Evolutionary conservation across 441 rosid genomes (phyloP).

Genomic region (Pelargonium fulgidum): DNA sequence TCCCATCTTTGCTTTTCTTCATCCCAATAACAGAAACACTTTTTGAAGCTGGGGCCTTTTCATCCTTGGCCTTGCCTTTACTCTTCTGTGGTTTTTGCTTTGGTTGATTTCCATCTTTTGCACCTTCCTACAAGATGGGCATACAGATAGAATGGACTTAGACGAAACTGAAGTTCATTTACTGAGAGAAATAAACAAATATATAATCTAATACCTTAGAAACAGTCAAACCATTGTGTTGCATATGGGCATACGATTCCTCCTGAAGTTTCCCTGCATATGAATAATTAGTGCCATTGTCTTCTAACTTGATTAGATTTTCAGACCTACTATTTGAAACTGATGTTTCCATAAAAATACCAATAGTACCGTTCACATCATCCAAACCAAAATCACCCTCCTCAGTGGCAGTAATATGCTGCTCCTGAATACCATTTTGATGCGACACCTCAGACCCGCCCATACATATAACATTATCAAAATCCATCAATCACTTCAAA

Average conservation of each 20-base stretch:
- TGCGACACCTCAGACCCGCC: constrained; percentile 44
- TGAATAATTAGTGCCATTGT: constrained; percentile 19
- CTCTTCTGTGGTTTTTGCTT: constrained; percentile 37
- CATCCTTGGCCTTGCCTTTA: constrained; percentile 43
- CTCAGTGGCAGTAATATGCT: constrained; percentile 22
- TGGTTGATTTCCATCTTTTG: constrained; percentile 30
- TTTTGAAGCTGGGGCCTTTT: constrained; percentile 38
- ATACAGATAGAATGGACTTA: constrained; percentile 16
- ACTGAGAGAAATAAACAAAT: constrained; percentile 12
- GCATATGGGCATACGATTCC: constrained; percentile 22
- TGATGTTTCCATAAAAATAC: constrained; percentile 23
- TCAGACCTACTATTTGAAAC: constrained; percentile 32
- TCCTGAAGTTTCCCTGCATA: constrained; percentile 25
- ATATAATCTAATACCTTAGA: constrained; percentile 26
- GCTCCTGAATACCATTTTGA: constrained; percentile 43
- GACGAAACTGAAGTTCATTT: constrained; percentile 7
- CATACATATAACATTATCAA: constrained; percentile 28
- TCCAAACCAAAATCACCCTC: constrained; percentile 28
- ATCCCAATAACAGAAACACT: constrained; percentile 34
- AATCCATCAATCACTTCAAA: constrained; percentile 58
- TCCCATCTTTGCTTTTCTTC: constrained; percentile 47
- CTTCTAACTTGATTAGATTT: constrained; percentile 30
- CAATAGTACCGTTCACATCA: constrained; percentile 31
- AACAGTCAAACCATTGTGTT: constrained; percentile 31
- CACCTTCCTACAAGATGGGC: constrained; percentile 32